Evolutionary conservation across 2,329 filamentous ascomycete genomes (phyloP), one percentile per base, ranked within the genome.

Genomic region (Colletotrichum godetiae): DNA sequence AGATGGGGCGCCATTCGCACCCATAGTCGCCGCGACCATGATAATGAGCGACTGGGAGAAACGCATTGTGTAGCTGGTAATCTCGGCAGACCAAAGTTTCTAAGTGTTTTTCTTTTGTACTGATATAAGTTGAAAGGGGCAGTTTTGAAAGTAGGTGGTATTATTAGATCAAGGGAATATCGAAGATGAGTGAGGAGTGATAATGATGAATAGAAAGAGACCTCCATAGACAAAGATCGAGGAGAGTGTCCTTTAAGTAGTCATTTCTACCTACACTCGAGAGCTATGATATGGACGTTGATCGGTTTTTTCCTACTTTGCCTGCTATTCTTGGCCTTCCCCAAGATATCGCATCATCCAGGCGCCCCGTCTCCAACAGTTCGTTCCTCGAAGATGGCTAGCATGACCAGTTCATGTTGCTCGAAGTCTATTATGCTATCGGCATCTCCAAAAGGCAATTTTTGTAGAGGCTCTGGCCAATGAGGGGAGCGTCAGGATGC

Each of bases 11-110:
- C 60, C 71, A 29, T 64, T 73, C 29, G 67, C 71, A 15, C 71
- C 71, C 60, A 73, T 70, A 19, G 71, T 62, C 60, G 71, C 71
- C 12, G 67, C 71, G 22, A 73, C 71, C 71, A 73, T 73, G 22
- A 73, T 15, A 56, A 73, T 66, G 22, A 73, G 71, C 19, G 71
- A 73, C 27, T 73, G 35, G 56, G 59, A 65, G 71, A 73, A 73
- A 61, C 61, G 71, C 71, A 73, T 73, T 35, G 49, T 73, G 60
- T 11, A 61, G 13, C 22, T 27, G 19, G 24, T 4, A n/a, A 7
- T n/a, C 10, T 49, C 10, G 19, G 15, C 19, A n/a, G 19, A 49
- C 19, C 19, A n/a, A 49, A 19, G 42, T 49, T 22, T n/a, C 19
- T 49, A 19, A n/a, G 19, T 19, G 7, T 22, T 12, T 55, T 22